A percentile compares a stretch with the other conserved stretches of the same genome.
Evolutionary conservation across 495 filamentous ascomycete genomes (phyloP).

Genomic region (Letharia columbiana): DNA sequence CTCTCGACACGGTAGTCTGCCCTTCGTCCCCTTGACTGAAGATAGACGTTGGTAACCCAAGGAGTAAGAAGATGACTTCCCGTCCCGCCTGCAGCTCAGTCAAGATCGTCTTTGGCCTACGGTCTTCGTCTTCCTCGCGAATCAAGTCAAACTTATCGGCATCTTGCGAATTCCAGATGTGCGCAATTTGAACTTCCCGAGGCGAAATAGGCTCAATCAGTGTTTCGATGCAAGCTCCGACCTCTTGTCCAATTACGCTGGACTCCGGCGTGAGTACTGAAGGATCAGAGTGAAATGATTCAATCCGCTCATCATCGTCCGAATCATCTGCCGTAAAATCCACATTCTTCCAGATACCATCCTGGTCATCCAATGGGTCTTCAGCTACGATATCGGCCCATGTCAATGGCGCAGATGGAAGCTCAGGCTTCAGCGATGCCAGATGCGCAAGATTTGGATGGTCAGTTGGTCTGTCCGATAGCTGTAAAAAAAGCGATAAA

Average conservation of each 20-base stretch:
- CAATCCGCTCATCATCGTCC: constrained; percentile 35
- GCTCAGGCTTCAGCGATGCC: constrained; percentile 37
- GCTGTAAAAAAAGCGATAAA: constrained; percentile 66
- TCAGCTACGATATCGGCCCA: constrained; percentile 71
- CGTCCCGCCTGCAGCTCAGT: constrained; percentile 68
- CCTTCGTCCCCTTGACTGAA: constrained; percentile 43
- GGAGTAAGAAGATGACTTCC: constrained; percentile 77
- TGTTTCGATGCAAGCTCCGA: constrained; percentile 13
- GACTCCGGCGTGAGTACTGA: neutral
- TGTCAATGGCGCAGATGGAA: constrained; percentile 43
- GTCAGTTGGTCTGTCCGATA: constrained; percentile 72
- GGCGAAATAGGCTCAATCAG: constrained; percentile 5
- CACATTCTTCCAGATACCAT: constrained; percentile 69
- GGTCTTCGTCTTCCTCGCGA: constrained; percentile 31
- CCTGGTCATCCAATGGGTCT: constrained; percentile 59
- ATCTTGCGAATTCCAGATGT: constrained; percentile 51
- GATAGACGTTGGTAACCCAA: constrained; percentile 65
- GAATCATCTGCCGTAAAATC: constrained; percentile 63
- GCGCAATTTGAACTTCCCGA: constrained; percentile 41
- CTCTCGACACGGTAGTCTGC: constrained; percentile 31
- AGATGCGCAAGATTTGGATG: constrained; percentile 57
- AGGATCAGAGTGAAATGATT: neutral
- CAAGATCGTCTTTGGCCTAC: constrained; percentile 35
- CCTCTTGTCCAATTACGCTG: neutral
- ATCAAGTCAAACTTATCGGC: constrained; percentile 24